phyloP scores from a whole-genome alignment of 75 land plant species.

The Gnetum montanum region DNA sequence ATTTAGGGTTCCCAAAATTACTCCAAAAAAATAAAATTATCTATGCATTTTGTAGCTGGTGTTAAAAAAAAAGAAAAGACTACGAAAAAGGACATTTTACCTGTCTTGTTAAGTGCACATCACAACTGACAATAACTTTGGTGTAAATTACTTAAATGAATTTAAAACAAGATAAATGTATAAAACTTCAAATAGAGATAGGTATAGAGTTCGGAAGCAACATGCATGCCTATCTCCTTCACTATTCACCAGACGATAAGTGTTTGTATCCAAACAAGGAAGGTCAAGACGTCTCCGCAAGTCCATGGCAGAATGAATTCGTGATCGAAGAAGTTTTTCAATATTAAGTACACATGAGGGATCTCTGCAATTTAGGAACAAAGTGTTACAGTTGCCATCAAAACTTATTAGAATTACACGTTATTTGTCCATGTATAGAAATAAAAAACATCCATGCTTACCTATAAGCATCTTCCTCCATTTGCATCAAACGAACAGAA shows the following conservation, averaged over 20 bases:
- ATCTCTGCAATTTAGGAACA: constrained; percentile 63
- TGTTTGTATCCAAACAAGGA: constrained; percentile 66
- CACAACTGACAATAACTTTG: too few species aligned
- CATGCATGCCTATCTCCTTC: constrained; percentile 89
- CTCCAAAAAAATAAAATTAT: too few species aligned
- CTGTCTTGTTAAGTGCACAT: too few species aligned
- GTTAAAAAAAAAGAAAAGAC: too few species aligned
- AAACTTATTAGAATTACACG: constrained; percentile 3
- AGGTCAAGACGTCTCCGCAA: constrained; percentile 61
- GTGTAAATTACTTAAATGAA: too few species aligned
- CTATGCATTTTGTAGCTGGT: too few species aligned
- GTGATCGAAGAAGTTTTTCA: constrained; percentile 60
- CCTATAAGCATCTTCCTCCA: constrained; percentile 83
- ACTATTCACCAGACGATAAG: constrained; percentile 87
- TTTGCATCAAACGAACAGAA: constrained; percentile 85
- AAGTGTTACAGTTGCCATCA: background rate
- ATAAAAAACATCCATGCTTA: constrained; percentile 2
- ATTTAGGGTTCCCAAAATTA: too few species aligned
- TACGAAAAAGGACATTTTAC: too few species aligned
- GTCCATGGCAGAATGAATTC: constrained; percentile 55
- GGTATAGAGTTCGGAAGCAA: constrained; percentile 2
- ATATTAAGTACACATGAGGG: constrained; percentile 60
- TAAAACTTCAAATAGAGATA: too few species aligned
- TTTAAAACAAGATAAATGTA: too few species aligned
- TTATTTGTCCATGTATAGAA: background rate